Percentiles rank a stretch among this genome's conserved stretches.
phyloP scores from a whole-genome alignment of 345 rosid species.

The Eutrema yunnanense region DNA sequence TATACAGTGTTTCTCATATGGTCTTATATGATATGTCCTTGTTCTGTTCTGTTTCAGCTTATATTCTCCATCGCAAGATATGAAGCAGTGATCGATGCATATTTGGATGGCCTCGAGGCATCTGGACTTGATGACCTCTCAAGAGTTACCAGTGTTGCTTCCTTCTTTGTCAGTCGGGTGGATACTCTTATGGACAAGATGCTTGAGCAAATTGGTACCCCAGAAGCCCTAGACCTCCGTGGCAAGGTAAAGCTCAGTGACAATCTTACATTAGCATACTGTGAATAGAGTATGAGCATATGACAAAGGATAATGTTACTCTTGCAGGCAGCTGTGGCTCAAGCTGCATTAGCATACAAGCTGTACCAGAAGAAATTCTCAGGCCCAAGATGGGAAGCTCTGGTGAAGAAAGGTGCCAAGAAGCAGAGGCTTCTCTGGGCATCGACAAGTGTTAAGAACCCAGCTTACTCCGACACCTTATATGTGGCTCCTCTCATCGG shows the following conservation, averaged over 20 bases:
- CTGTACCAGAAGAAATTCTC: constrained; percentile 98
- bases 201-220: constrained; percentile 89
- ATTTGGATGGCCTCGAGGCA: constrained; percentile 97
- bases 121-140: constrained; percentile 91
- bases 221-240: constrained; percentile 91
- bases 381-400: constrained; percentile 96
- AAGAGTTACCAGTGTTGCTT: constrained; percentile 93
- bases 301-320: background rate
- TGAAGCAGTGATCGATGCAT: constrained; percentile 95
- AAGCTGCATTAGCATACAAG: constrained; percentile 88
- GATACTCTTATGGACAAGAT: constrained; percentile 93
- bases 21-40: background rate
- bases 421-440: constrained; percentile 96
- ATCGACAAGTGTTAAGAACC: constrained; percentile 96
- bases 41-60: constrained; percentile 47
- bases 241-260: constrained; percentile 61
- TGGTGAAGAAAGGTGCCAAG: constrained; percentile 95
- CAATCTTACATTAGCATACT: background rate
- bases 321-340: constrained; percentile 92
- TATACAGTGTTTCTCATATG: background rate
- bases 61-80: constrained; percentile 90
- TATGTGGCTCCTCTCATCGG: constrained; percentile 94
- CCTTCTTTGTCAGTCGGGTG: constrained; percentile 96
- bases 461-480: constrained; percentile 84
- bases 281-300: background rate